Evolutionary conservation across 2,329 filamentous ascomycete genomes (phyloP), one percentile per base, ranked within the genome.

Genomic region (Trichoderma arundinaceum): DNA sequence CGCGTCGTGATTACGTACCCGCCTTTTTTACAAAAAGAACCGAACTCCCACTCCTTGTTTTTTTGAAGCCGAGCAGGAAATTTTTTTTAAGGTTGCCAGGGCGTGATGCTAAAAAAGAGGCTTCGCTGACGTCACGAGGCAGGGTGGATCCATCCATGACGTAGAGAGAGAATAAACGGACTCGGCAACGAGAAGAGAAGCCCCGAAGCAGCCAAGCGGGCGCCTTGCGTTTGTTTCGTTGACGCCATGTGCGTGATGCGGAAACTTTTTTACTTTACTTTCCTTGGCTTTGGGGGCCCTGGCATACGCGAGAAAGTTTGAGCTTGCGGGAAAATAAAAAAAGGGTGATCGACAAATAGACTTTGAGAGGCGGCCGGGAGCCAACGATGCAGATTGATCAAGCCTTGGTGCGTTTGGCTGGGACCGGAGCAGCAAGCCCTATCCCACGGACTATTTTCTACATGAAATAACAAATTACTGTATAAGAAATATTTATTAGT

Each of bases 91-190:
- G 22, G 41, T 13, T 48, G 56, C 32, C 43, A 41, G 43, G 43
- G 57, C 35, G 52, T 44, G 44, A 60, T 60, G 28, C 43, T 44
- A 49, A 17, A 39, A 17, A 28, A 2, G 22, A 49, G 57, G 57
- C 57, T 49, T 49, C 44, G 43, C 43, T 48, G 57, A 58, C 56
- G 56, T 58, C 56, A 58, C 22, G 39, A 15, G 56, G 22, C 35
- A 35, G 15, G 15, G 41, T 46, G 41, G 56, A 46, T 9, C 32
- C 15, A 8, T 13, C 6, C 17, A 41, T 56, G 52, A 56, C 52
- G 52, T 56, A 56, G 35, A 38, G 35, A 38, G 22, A 28, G 22
- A 28, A 28, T 28, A 38, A 49, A 32, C 35, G 35, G 8, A 9
- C 33, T 15, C 13, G 22, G 12, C 4, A 10, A 41, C 13, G n/a